Conservation (phyloP, 306 rosid genomes). For the Fagus crenata region DNA sequence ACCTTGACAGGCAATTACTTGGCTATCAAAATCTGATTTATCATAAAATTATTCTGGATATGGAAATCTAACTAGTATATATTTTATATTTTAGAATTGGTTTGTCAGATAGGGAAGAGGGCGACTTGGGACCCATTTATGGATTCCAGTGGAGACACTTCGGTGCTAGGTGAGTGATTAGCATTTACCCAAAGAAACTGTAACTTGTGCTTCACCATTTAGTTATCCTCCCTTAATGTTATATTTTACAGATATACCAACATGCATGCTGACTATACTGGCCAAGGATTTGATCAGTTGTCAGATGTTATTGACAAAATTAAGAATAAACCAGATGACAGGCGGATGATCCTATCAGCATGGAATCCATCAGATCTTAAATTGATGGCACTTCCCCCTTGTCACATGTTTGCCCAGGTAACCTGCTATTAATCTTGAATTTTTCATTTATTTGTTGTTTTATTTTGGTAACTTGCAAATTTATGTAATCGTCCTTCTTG, state of each 20-base stretch:
- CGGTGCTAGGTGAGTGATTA: conserved; percentile 10
- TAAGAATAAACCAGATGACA: conserved; percentile 19
- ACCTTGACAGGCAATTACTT: conserved; percentile 19
- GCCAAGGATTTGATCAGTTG: conserved; percentile 28
- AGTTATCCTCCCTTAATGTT: background rate
- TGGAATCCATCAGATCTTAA: conserved; percentile 28
- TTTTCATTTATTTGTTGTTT: background rate
- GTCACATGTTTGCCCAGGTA: conserved; percentile 22
- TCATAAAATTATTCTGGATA: background rate
- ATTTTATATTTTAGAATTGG: background rate
- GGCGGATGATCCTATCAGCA: conserved; percentile 22
- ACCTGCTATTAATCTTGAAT: conserved; percentile 1
- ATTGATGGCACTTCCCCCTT: conserved; percentile 16
- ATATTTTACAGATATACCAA: background rate
- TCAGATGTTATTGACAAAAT: conserved; percentile 24
- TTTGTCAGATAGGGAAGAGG: conserved; percentile 10
- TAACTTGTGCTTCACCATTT: background rate
- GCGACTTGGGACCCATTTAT: conserved; percentile 18
- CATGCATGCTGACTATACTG: conserved; percentile 16
- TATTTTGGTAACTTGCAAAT: background rate
- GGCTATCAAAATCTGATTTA: background rate
- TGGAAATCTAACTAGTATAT: background rate
- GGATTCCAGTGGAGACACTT: conserved; percentile 12
- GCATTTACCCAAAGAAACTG: background rate
- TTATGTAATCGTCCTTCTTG: background rate